phyloP scores from a whole-genome alignment of 2,329 filamentous ascomycete species.

The Aspergillus pseudoviridinutans region DNA sequence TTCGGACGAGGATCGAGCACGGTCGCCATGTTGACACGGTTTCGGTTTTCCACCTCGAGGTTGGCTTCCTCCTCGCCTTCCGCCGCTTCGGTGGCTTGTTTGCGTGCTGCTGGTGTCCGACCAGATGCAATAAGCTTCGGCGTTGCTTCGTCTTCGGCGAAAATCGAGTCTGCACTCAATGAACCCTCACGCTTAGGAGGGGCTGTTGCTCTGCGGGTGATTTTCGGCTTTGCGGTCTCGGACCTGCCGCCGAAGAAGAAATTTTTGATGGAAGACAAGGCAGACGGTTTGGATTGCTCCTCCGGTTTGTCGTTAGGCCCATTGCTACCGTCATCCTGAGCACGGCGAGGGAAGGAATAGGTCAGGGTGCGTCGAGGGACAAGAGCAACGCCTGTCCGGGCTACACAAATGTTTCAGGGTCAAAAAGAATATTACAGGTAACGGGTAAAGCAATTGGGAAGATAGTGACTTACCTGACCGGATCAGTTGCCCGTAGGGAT shows the following conservation, averaged over 20 bases:
- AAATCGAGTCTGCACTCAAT: slow-evolving; percentile 38
- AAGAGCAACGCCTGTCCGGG: slow-evolving; percentile 30
- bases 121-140: slow-evolving; percentile 23
- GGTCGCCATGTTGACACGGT: slow-evolving; percentile 55
- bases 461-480: slow-evolving; percentile 30
- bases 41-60: slow-evolving; percentile 33
- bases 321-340: slow-evolving; percentile 23
- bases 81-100: slow-evolving; percentile 12
- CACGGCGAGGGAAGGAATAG: slow-evolving; percentile 27
- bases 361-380: slow-evolving; percentile 36
- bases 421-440: neutral
- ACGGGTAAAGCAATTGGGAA: neutral
- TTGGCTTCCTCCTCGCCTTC: slow-evolving; percentile 10
- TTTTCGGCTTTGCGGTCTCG: slow-evolving; percentile 24
- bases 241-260: slow-evolving; percentile 28
- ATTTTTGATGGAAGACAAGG: slow-evolving; percentile 33
- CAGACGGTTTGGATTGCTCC: slow-evolving; percentile 16
- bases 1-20: slow-evolving; percentile 72
- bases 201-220: slow-evolving; percentile 23
- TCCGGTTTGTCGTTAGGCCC: slow-evolving; percentile 15
- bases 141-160: slow-evolving; percentile 33
- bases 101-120: slow-evolving; percentile 23
- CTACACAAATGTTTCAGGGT: slow-evolving; percentile 14
- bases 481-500: slow-evolving; percentile 36
- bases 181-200: slow-evolving; percentile 33